Percentiles rank a stretch among this genome's conserved stretches.
Conservation (phyloP, 768 basidiomycete species). For the Tephrocybe sp. region DNA sequence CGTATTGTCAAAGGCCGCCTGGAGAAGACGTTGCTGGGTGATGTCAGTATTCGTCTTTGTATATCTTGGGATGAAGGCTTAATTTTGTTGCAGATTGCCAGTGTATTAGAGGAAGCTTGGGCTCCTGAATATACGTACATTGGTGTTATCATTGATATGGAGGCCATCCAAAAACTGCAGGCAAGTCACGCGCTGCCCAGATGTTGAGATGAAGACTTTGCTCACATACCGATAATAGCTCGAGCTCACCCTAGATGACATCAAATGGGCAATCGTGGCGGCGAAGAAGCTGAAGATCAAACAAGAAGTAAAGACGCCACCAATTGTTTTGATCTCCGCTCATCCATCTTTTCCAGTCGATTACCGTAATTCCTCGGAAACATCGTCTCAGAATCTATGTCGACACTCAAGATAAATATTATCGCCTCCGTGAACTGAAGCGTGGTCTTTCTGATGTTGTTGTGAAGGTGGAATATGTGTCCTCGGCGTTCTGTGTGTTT, state of each 20-base stretch:
- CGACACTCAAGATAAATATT: slow-evolving; percentile 76
- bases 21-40: slow-evolving; percentile 92
- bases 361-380: slow-evolving; percentile 71
- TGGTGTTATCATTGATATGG: slow-evolving; percentile 86
- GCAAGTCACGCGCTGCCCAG: slow-evolving; percentile 32
- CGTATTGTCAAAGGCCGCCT: slow-evolving; percentile 95
- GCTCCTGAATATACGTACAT: slow-evolving; percentile 90
- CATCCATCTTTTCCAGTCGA: slow-evolving; percentile 45
- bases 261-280: slow-evolving; percentile 87
- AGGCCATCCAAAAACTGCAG: slow-evolving; percentile 87
- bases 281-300: slow-evolving; percentile 92
- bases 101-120: slow-evolving; percentile 95
- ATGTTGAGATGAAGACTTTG: background rate
- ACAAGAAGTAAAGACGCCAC: slow-evolving; percentile 54
- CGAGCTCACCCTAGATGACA: slow-evolving; percentile 87
- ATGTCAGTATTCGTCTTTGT: slow-evolving; percentile 49
- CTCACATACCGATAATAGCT: slow-evolving; percentile 45
- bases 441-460: slow-evolving; percentile 81
- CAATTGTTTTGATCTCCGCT: background rate
- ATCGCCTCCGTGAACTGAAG: slow-evolving; percentile 82
- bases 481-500: background rate
- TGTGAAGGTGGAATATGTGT: slow-evolving; percentile 63
- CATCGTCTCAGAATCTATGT: slow-evolving; percentile 78
- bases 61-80: background rate
- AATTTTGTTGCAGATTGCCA: slow-evolving; percentile 62